Evolutionary conservation across 202 grass and related monocot species (phyloP), one percentile per base, ranked within the genome.

Genomic region (Hordeum pubiflorum): DNA sequence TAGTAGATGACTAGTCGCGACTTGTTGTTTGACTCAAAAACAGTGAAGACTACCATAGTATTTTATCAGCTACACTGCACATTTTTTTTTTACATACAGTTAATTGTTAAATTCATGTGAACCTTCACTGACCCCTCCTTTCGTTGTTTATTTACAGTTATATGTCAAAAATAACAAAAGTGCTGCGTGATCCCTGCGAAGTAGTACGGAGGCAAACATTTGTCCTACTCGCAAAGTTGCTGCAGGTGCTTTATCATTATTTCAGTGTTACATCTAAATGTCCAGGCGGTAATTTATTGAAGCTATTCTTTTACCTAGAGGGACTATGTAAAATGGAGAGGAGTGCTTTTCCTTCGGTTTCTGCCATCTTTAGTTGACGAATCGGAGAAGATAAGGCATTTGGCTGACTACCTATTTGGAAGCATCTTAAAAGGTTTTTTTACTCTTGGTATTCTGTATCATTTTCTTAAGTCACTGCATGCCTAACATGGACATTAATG

Each of bases 301-400:
- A 22, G 57, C 72, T 81, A 46, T 48, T 79, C 59, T 89, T 90
- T 76, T 82, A 3, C 82, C 33, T 69, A 97, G 94, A 91, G 94
- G 83, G 94, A 97, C 73, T 97, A 97, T 24, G 92, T 94, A 69
- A 97, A 97, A 74, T 97, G 94, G 94, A 97, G 84, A 92, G 94
- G 92, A 69, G 82, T 88, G n/a, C 46, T 94, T 58, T 97, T 97
- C 77, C 91, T 97, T 86, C 83, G 84, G 38, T 97, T 97, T 83
- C 69, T 97, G 59, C 81, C 88, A 23, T 93, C 82, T 89, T 82
- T 97, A 21, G 94, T 97, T 60, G 94, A 97, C 24, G 94, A 94
- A 9, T 97, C 94, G 0, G 88, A 92, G 77, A 94, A 94, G 76
- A 97, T 97, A 44, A 89, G 87, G 44, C 86, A 88, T 84, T 82